These are phyloP conservation scores for Geosmithia putterillii DNA, from an alignment of 2,329 filamentous ascomycete species.

Conservation along the genomic window DNA sequence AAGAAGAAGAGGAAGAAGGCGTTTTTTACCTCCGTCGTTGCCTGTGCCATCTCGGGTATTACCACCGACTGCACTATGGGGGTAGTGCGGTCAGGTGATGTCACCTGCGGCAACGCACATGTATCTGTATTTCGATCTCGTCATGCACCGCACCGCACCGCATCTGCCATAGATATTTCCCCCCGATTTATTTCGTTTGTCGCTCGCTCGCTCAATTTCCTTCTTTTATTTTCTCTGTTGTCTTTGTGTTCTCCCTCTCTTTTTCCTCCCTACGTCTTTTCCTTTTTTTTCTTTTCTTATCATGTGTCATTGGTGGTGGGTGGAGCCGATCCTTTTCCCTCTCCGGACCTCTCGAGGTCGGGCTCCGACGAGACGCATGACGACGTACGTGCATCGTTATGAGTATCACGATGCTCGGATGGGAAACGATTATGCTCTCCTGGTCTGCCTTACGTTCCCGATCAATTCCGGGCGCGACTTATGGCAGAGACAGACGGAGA, in stretches of 20 bases:
- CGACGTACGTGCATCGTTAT: too few species aligned
- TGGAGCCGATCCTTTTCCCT: not conserved
- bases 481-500: too few species aligned
- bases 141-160: not conserved
- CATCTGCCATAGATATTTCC: not conserved
- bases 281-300: not conserved
- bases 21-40: not conserved
- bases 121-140: not conserved
- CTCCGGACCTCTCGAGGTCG: conserved; percentile 2
- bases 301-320: too few species aligned
- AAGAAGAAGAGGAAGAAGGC: not conserved
- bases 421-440: too few species aligned
- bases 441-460: too few species aligned
- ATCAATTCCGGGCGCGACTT: too few species aligned
- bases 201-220: conserved; percentile 12
- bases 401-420: too few species aligned
- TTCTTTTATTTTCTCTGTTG: conserved; percentile 10
- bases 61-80: not conserved
- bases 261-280: too few species aligned
- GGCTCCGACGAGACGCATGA: too few species aligned
- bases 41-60: not conserved
- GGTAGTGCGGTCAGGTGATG: not conserved
- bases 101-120: not conserved
- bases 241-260: conserved; percentile 5
- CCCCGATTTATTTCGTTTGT: conserved; percentile 8